Evolutionary conservation across 2,329 filamentous ascomycete species (phyloP).

Genomic region (Fusarium nematophilum): DNA sequence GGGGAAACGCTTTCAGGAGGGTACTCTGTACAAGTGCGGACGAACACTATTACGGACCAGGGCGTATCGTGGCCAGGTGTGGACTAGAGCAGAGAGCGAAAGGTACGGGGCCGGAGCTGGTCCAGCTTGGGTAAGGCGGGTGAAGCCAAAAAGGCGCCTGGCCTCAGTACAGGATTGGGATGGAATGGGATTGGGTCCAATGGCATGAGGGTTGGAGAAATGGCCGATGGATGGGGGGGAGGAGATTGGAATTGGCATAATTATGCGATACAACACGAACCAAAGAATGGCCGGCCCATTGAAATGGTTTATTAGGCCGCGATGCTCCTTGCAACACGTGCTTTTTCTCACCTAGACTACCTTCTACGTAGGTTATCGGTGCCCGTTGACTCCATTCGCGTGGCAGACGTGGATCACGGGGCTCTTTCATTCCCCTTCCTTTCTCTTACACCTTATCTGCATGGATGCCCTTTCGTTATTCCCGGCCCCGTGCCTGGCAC

Average conservation of each 20-base stretch:
- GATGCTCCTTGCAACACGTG: no score
- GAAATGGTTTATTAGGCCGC: neutral
- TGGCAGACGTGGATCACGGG: neutral
- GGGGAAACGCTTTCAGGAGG: neutral
- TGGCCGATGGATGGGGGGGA: slow-evolving; percentile 3
- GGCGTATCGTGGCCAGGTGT: slow-evolving; percentile 10
- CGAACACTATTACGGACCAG: slow-evolving; percentile 6
- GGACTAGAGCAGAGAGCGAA: neutral
- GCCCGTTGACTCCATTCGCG: no score
- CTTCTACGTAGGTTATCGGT: no score
- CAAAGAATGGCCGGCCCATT: no score
- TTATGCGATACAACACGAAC: no score
- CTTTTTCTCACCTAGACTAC: neutral
- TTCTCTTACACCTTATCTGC: neutral
- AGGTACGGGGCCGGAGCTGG: slow-evolving; percentile 2
- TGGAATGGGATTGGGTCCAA: slow-evolving; percentile 9
- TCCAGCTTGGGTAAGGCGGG: slow-evolving; percentile 8
- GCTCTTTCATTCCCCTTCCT: neutral
- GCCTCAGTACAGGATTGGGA: no score
- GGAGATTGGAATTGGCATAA: neutral
- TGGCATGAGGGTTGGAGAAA: slow-evolving; percentile 10
- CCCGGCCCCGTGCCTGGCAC: slow-evolving; percentile 22
- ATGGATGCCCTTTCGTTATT: slow-evolving; percentile 17
- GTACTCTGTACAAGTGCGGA: neutral
- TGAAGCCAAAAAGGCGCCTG: slow-evolving; percentile 15